Percentiles rank a stretch among this genome's conserved stretches.
Evolutionary conservation across 2,329 filamentous ascomycete species (phyloP).

Genomic region (Apiospora sp.): DNA sequence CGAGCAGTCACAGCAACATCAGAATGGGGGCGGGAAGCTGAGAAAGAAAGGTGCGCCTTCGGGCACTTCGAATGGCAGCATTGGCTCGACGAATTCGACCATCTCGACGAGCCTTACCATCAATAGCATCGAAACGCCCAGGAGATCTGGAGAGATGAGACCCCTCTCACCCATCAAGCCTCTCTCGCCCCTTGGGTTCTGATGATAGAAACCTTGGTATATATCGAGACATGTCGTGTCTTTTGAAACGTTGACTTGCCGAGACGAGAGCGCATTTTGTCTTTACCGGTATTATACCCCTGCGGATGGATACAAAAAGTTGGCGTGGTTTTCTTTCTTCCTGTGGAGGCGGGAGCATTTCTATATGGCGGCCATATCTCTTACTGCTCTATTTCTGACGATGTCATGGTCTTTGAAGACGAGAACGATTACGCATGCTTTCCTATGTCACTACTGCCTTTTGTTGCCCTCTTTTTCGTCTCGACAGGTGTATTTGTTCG

Average conservation of each 20-base stretch:
- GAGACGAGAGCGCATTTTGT: conserved; percentile 19
- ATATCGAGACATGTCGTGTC: conserved; percentile 17
- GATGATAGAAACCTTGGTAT: conserved; percentile 32
- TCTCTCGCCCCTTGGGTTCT: conserved; percentile 68
- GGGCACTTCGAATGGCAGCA: conserved; percentile 53
- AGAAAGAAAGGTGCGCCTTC: conserved; percentile 55
- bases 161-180: conserved; percentile 73
- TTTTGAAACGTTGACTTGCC: conserved; percentile 16
- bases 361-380: conserved; percentile 4
- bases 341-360: conserved; percentile 16
- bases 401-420: conserved; percentile 17
- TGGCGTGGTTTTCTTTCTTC: conserved; percentile 12
- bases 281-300: conserved; percentile 19
- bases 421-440: conserved; percentile 18
- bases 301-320: conserved; percentile 25
- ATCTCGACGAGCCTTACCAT: conserved; percentile 56
- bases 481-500: background rate
- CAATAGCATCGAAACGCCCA: conserved; percentile 49
- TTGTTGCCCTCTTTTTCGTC: background rate
- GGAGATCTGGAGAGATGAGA: conserved; percentile 54
- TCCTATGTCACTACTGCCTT: conserved; percentile 17
- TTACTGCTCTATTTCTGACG: conserved; percentile 18
- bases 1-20: conserved; percentile 42
- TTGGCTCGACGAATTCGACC: conserved; percentile 52
- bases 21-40: conserved; percentile 46